Evolutionary conservation across 129 eudicot genomes (phyloP).

Genomic region (Saussurea involucrata): DNA sequence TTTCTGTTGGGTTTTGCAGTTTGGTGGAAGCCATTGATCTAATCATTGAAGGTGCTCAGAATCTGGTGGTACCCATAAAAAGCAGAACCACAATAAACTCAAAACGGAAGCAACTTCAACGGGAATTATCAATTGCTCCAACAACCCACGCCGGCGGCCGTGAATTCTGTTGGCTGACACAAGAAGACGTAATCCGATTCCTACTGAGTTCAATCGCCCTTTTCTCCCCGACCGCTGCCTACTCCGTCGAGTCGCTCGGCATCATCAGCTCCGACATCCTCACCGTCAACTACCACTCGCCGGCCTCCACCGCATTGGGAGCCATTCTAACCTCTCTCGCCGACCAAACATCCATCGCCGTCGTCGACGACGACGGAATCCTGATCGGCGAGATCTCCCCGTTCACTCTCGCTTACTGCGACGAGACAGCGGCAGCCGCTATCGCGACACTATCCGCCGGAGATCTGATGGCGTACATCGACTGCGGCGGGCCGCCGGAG

Average conservation of each 20-base stretch:
- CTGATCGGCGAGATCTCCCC: constrained; percentile 85
- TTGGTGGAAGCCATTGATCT: constrained; percentile 75
- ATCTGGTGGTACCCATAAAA: constrained; percentile 75
- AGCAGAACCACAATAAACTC: constrained; percentile 21
- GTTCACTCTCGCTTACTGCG: constrained; percentile 52
- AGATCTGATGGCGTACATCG: constrained; percentile 79
- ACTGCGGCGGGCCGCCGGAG: constrained; percentile 82
- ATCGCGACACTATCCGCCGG: constrained; percentile 70
- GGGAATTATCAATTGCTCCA: constrained; percentile 23
- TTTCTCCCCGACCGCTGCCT: constrained; percentile 55
- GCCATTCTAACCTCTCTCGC: constrained; percentile 35
- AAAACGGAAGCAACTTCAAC: constrained; percentile 29
- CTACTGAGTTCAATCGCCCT: constrained; percentile 64
- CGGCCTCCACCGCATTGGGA: constrained; percentile 45
- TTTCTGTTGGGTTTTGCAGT: constrained; percentile 34
- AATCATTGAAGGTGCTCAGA: constrained; percentile 73
- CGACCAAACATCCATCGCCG: constrained; percentile 72
- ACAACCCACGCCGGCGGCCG: constrained; percentile 45
- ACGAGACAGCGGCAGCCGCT: constrained; percentile 66
- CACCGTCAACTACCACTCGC: constrained; percentile 50
- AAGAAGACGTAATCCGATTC: constrained; percentile 74
- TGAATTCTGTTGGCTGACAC: constrained; percentile 84
- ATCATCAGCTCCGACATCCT: constrained; percentile 41
- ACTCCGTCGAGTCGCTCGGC: constrained; percentile 55
- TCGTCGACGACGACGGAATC: constrained; percentile 50